Conservation (phyloP, 1,284 basidiomycete genomes). For the Earliella scabrosa region DNA sequence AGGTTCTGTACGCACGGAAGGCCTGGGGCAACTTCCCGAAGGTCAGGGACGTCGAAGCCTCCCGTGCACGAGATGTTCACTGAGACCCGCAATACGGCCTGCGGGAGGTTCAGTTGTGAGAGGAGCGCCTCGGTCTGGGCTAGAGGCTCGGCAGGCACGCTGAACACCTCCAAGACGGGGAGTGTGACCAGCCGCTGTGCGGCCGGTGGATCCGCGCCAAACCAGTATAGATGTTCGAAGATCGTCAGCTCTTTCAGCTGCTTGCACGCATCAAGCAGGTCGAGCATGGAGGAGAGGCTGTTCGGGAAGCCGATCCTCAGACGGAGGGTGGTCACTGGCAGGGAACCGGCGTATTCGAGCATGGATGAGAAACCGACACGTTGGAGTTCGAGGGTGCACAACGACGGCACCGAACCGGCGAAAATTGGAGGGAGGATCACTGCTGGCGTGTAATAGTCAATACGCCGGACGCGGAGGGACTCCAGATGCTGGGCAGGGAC, state of each 20-base stretch:
- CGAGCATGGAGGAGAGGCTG: neutral
- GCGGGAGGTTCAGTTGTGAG: neutral
- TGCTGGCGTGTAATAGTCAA: too few species aligned
- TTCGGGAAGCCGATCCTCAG: neutral
- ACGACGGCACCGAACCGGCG: neutral
- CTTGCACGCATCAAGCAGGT: conserved; percentile 1
- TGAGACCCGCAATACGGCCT: neutral
- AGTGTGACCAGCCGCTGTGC: neutral
- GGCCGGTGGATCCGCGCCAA: neutral
- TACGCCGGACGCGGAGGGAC: conserved; percentile 1
- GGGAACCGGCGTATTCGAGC: too few species aligned
- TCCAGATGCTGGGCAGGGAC: neutral
- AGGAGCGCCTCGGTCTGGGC: neutral
- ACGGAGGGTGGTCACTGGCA: too few species aligned
- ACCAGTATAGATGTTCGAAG: neutral
- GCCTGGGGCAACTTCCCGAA: too few species aligned
- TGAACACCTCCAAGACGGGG: neutral
- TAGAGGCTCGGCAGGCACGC: neutral
- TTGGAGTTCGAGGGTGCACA: conserved; percentile 1
- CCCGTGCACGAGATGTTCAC: conserved; percentile 1
- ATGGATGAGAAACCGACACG: neutral
- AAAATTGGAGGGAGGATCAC: neutral
- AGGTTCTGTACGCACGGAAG: neutral
- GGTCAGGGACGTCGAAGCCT: neutral
- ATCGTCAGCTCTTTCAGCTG: neutral